phyloP scores from a whole-genome alignment of 1,284 basidiomycete species.

The Ceratobasidium sp. region DNA sequence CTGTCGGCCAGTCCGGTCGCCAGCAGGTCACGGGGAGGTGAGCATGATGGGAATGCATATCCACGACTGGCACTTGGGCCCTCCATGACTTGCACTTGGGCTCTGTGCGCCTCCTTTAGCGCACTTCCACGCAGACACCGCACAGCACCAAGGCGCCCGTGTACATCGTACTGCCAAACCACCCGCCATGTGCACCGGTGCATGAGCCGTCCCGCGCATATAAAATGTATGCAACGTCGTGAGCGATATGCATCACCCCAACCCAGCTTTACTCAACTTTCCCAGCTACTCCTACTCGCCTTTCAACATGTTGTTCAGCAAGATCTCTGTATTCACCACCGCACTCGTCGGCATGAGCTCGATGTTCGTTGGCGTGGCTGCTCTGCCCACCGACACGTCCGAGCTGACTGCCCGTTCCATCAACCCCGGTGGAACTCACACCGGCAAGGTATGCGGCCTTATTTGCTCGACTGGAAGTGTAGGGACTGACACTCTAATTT shows the following conservation, averaged over 20 bases:
- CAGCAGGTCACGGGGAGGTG: no score
- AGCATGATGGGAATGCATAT: no score
- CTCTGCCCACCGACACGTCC: constrained; percentile 35
- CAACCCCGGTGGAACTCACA: constrained; percentile 39
- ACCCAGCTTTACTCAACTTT: neutral
- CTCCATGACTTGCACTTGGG: no score
- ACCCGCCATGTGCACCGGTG: neutral
- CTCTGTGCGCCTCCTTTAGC: no score
- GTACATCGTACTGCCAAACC: neutral
- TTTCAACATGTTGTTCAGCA: constrained; percentile 32
- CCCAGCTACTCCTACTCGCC: neutral
- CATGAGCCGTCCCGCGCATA: neutral
- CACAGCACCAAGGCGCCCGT: no score
- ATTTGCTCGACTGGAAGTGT: neutral
- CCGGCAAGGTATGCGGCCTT: constrained; percentile 28
- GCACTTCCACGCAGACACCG: no score
- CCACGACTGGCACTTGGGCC: no score
- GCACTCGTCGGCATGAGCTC: constrained; percentile 26
- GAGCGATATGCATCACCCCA: neutral
- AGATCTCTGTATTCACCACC: constrained; percentile 3
- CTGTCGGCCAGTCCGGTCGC: no score
- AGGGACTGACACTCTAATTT: neutral
- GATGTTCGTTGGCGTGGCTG: constrained; percentile 18
- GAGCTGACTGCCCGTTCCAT: constrained; percentile 27
- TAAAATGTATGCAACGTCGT: neutral